Evolutionary conservation across 2,329 filamentous ascomycete genomes (phyloP).

Genomic region (Keithomyces neogunnii): DNA sequence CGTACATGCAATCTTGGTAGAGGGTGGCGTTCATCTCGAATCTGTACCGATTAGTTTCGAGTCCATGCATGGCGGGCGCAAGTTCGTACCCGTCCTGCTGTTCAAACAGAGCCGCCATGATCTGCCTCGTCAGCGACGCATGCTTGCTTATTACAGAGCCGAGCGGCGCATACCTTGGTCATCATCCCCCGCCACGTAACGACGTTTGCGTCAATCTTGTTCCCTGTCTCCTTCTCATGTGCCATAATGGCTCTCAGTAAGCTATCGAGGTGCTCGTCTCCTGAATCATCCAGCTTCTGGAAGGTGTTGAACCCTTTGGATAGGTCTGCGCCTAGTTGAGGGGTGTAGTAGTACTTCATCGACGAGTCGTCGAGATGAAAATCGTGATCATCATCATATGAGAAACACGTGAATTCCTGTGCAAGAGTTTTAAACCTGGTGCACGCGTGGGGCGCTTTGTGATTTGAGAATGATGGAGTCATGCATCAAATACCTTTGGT

Average conservation of each 20-base stretch:
- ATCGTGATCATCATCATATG: slow-evolving; percentile 76
- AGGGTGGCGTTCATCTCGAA: slow-evolving; percentile 95
- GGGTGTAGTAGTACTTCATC: slow-evolving; percentile 82
- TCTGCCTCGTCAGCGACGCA: slow-evolving; percentile 37
- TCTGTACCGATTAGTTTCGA: slow-evolving; percentile 31
- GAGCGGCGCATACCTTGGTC: slow-evolving; percentile 63
- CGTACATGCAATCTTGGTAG: slow-evolving; percentile 55
- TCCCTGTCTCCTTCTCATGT: slow-evolving; percentile 60
- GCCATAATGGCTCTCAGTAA: slow-evolving; percentile 67
- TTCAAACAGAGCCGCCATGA: slow-evolving; percentile 79
- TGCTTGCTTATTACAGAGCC: background rate
- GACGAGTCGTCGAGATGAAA: slow-evolving; percentile 72
- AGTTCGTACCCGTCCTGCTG: slow-evolving; percentile 59
- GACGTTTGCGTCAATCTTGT: slow-evolving; percentile 65
- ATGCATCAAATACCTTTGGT: slow-evolving; percentile 50
- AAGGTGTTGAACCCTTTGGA: slow-evolving; percentile 77
- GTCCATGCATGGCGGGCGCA: background rate
- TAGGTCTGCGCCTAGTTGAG: slow-evolving; percentile 61
- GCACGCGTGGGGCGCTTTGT: background rate
- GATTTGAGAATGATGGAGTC: background rate
- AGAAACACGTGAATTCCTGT: slow-evolving; percentile 87
- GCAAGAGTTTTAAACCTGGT: background rate
- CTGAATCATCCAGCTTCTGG: slow-evolving; percentile 68
- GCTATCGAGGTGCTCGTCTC: slow-evolving; percentile 82
- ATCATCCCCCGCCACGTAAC: slow-evolving; percentile 98